A percentile compares a stretch with the other conserved stretches of the same genome.
These are phyloP conservation scores for Aspergillus thermomutatus DNA, from an alignment of 2,329 filamentous ascomycete species.

Conservation along the genomic window DNA sequence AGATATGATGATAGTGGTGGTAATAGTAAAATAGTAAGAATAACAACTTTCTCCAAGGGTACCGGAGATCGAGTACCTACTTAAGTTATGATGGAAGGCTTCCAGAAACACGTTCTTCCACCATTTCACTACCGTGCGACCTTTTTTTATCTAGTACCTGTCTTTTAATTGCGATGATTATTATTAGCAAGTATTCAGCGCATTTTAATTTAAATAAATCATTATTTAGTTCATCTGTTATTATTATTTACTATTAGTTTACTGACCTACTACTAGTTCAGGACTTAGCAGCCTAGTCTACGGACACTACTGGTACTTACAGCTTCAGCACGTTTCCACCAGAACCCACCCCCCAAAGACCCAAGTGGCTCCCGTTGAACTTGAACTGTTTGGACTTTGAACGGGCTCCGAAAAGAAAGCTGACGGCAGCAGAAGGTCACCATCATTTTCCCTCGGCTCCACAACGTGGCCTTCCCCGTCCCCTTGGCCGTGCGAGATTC, in stretches of 20 bases:
- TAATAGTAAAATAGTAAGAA: neutral
- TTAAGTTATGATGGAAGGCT: neutral
- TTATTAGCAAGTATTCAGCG: neutral
- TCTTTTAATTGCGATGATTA: neutral
- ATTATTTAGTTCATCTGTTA: conserved; percentile 1
- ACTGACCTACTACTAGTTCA: conserved; percentile 6
- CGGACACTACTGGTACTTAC: conserved; percentile 1
- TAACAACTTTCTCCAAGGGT: neutral
- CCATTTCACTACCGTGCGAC: neutral
- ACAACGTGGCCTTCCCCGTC: conserved; percentile 32
- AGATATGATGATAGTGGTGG: neutral
- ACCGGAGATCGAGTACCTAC: neutral
- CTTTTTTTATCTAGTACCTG: neutral
- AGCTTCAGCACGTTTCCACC: conserved; percentile 18
- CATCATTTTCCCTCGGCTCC: conserved; percentile 28
- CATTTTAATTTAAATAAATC: neutral
- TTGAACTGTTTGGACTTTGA: neutral
- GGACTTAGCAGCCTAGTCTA: conserved; percentile 1
- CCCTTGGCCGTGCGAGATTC: conserved; percentile 21
- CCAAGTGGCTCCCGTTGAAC: conserved; percentile 10
- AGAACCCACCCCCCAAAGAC: neutral
- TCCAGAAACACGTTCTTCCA: neutral
- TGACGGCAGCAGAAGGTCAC: conserved; percentile 33
- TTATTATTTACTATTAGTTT: conserved; percentile 1
- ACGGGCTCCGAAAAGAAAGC: conserved; percentile 21